These are phyloP conservation scores for Claviceps capensis DNA, from an alignment of 2,329 filamentous ascomycete species.

Conservation along the genomic window DNA sequence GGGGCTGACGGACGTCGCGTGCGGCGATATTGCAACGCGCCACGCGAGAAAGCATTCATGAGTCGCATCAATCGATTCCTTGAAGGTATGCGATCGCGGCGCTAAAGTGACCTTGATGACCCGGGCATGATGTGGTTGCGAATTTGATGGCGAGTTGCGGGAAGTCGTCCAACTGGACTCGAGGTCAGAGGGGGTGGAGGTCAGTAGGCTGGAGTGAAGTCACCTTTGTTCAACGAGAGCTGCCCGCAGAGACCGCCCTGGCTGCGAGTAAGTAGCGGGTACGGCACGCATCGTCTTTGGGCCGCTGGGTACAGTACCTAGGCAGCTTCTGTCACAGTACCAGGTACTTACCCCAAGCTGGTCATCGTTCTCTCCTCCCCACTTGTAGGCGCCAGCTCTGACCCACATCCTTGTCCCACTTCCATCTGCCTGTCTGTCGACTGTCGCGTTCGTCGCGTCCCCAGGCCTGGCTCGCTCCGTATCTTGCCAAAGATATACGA, in stretches of 20 bases:
- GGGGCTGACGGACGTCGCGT: conserved; percentile 27
- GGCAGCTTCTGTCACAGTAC: conserved; percentile 6
- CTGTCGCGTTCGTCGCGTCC: conserved; percentile 16
- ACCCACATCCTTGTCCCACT: background rate
- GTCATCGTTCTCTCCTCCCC: conserved; percentile 7
- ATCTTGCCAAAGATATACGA: background rate
- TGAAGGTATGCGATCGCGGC: conserved; percentile 27
- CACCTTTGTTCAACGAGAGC: conserved; percentile 11
- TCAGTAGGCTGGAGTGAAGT: conserved; percentile 19
- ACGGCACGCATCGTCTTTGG: too few species aligned
- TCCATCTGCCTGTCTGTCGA: conserved; percentile 6
- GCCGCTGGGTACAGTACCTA: too few species aligned
- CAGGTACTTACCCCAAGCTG: conserved; percentile 6
- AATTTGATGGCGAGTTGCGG: conserved; percentile 24
- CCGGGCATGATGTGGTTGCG: conserved; percentile 25
- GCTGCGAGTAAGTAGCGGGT: background rate
- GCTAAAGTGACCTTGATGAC: conserved; percentile 29
- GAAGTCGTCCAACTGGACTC: conserved; percentile 9
- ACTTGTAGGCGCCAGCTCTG: background rate
- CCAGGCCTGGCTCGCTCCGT: background rate
- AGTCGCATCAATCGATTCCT: conserved; percentile 26
- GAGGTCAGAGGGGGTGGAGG: conserved; percentile 14
- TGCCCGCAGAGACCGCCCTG: conserved; percentile 12
- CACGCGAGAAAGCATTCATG: conserved; percentile 28
- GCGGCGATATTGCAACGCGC: conserved; percentile 31